Evolutionary conservation across 2,329 filamentous ascomycete genomes (phyloP), one percentile per base, ranked within the genome.

Genomic region (Parafenestella ontariensis): DNA sequence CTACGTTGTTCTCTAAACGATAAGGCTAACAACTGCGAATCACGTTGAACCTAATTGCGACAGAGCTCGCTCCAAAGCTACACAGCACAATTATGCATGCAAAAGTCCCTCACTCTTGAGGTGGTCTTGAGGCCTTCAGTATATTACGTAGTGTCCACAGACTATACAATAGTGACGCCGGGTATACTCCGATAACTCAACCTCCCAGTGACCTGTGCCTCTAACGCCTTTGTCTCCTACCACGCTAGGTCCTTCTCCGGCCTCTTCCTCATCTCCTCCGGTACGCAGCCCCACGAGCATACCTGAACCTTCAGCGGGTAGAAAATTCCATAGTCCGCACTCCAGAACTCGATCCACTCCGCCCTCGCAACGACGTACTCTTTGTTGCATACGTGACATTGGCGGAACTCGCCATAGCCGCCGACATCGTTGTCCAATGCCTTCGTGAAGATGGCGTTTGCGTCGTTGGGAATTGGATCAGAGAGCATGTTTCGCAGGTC

Each of bases 301-400:
- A 72, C 70, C 39, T 59, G 56, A 18, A 70, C 56, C 41, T 60
- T 64, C 28, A 71, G 55, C 0, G 70, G 69, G 11, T 65, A 41
- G 13, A 65, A 57, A 1, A 59, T 45, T 5, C 29, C 53, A 6
- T 29, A 33, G 3, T 36, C 29, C 2, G 31, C 40, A 28, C 40
- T 52, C 69, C 70, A 74, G 31, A 69, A 71, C 43, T 75, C 71
- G 5, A 73, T 48, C 72, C 71, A 74, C 46, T 69, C 66, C 2
- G 70, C 70, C 26, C 65, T 51, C 1, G 69, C 50, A 3, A 72
- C 55, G n/a, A 71, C 48, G 45, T 69, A 75, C 7, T 64, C 46
- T 18, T 62, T 66, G 10, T 56, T 59, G 46, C 72, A 75, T 10
- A 51, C 39, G 31, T 70, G 64, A 31, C 72, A 74, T 15, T 53